Base-by-base conservation (phyloP, 2,329 filamentous ascomycete species). In the Calonectria hawksworthii region DNA sequence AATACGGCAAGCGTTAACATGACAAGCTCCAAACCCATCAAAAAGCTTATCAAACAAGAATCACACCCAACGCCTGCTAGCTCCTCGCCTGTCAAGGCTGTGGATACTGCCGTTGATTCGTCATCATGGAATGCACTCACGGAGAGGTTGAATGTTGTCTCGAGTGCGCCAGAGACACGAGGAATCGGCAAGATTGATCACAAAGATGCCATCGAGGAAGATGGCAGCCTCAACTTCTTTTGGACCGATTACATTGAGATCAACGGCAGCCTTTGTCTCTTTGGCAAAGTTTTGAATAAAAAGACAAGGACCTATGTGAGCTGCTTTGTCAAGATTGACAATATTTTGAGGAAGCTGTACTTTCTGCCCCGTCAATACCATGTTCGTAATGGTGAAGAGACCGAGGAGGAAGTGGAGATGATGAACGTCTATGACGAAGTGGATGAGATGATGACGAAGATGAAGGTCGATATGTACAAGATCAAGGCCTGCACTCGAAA, bases 181-280 rank as follows among this genome's bases (percentile, higher is more conserved):
- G 89, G 88, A 11, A 91, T 95, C 77, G 96, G 96, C 51, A 99
- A 99, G 85, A 90, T 98, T 64, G 92, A 94, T 77, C 90, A 95
- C 73, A 92, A 94, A 76, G 94, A 98, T 84, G 96, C 95, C n/a
- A 87, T 98, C n/a, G 96, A 99, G 84, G 93, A 95, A 76, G 96
- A 99, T 82, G 97, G 96, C 44, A 98, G 94, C 79, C 89, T 99
- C 36, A 93, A 94, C 79, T 95, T 99, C 88, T 99, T 98, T 87
- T 99, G 97, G 97, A 94, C 95, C 10, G 97, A 99, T 85, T 99
- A 98, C 82, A 95, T 94, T 0, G 97, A 99, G 83, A 89, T 98
- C 83, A 96, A 96, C 81, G 96, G 96, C 74, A 97, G 93, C 79
- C 88, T 99, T 13, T 99, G 96, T 84, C 90, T 99, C 14, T 99